Base-by-base conservation (phyloP, 371 early-diverging fungal genomes). In the Mucor circinelloides region DNA sequence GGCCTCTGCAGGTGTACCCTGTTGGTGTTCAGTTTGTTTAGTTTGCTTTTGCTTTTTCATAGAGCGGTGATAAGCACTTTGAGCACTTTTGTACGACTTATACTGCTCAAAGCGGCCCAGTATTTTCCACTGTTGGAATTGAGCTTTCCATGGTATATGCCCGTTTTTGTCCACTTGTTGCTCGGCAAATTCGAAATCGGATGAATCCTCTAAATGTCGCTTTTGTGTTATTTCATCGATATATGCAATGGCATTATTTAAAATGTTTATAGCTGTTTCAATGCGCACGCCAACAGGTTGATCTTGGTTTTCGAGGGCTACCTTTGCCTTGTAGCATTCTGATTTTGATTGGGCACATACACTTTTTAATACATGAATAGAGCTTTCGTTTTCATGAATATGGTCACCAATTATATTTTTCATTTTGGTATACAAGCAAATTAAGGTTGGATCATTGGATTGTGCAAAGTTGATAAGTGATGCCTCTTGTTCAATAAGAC, bases 401-500 rank as follows among this genome's bases (percentile, higher is more conserved):
- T 50, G 59, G n/a, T 48, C 38, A 36, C 55, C 50, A 66, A 66
- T 30, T 66, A 52, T 54, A 66, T 27, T 59, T 58, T 50, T 58
- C 59, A 66, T 66, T 66, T 58, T 66, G 36, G 34, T 32, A 65
- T n/a, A n/a, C 42, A 65, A 21, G 55, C 19, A 40, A 56, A 63
- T 66, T 23, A 66, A 60, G 13, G 67, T 66, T 60, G 60, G 55
- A 54, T 54, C 60, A 55, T 66, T 66, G 55, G 13, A 40, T 60
- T 60, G 55, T 60, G 67, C 17, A 54, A 65, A 42, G 60, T 66
- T 66, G 28, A 59, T 52, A 55, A 60, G 28, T 60, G 60, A 52
- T 59, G 67, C 0, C 60, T 66, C 55, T 54, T 66, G 60, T 60
- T 66, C 60, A 60, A 66, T 66, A 60, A 66, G 60, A 54, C 54